A percentile compares a stretch with the other conserved stretches of the same genome.
These are phyloP conservation scores for Leucoagaricus sp. DNA, from an alignment of 1,284 basidiomycete genomes.

Conservation along the genomic window DNA sequence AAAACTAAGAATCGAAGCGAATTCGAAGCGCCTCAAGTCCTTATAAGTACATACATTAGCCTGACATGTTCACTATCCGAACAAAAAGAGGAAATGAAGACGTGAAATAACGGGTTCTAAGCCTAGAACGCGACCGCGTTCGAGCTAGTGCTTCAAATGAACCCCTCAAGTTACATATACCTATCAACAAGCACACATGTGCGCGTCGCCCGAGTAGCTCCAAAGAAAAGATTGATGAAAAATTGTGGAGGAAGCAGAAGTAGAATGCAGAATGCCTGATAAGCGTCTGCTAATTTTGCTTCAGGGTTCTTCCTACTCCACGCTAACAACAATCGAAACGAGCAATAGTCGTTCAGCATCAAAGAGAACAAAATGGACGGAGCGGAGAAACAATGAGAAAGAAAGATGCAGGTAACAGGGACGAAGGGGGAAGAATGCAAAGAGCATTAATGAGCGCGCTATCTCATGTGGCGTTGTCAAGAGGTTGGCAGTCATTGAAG, in stretches of 20 bases:
- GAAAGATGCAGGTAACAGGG: no score
- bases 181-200: not conserved
- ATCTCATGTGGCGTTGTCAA: not conserved
- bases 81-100: not conserved
- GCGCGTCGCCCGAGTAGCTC: not conserved
- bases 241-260: not conserved
- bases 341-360: no score
- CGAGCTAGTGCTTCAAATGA: not conserved
- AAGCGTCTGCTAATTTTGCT: slow-evolving; percentile 5
- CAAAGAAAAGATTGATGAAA: no score
- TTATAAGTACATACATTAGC: not conserved
- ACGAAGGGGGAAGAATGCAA: no score
- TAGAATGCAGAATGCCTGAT: not conserved
- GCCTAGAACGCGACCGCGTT: not conserved
- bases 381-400: not conserved
- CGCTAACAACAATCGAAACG: not conserved
- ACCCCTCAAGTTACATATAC: slow-evolving; percentile 2
- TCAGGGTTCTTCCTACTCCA: slow-evolving; percentile 6
- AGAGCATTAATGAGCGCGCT: not conserved
- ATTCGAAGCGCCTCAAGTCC: not conserved
- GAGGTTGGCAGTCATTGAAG: not conserved
- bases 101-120: no score
- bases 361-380: not conserved
- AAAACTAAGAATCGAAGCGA: no score
- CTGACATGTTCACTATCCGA: not conserved